A percentile compares a stretch with the other conserved stretches of the same genome.
phyloP scores from a whole-genome alignment of 371 early-diverging fungal genomes.

The Sporodiniella umbellata region DNA sequence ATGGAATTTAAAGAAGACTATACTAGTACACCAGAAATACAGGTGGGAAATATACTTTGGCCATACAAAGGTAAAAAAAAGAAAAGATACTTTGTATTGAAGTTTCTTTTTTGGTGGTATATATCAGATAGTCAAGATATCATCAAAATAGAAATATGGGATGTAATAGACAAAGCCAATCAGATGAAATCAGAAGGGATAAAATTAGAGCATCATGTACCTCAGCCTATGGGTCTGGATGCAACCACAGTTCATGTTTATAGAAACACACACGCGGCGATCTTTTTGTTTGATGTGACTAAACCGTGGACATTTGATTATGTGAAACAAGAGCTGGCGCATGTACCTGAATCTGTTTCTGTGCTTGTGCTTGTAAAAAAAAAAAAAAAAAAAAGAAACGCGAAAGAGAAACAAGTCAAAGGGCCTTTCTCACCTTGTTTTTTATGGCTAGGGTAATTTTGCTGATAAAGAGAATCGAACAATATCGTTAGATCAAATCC shows the following conservation, averaged over 20 bases:
- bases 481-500: constrained; percentile 34
- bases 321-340: constrained; percentile 41
- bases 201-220: constrained; percentile 36
- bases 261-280: constrained; percentile 56
- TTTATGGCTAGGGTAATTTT: constrained; percentile 42
- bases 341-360: constrained; percentile 55
- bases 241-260: constrained; percentile 68
- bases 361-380: constrained; percentile 59
- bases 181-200: constrained; percentile 34
- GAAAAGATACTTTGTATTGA: not conserved
- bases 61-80: constrained; percentile 48
- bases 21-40: constrained; percentile 58
- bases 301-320: constrained; percentile 68
- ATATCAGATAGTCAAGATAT: constrained; percentile 61
- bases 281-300: constrained; percentile 60
- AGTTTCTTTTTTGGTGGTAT: too few relatives aligned
- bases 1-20: constrained; percentile 48
- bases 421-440: not conserved
- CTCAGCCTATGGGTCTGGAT: constrained; percentile 42
- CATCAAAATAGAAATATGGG: constrained; percentile 70
- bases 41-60: constrained; percentile 70
- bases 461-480: constrained; percentile 39
- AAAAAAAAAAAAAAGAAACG: too few relatives aligned
- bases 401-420: too few relatives aligned
- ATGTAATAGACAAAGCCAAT: constrained; percentile 62